A percentile compares a stretch with the other conserved stretches of the same genome.
phyloP scores from a whole-genome alignment of 805 yeast genomes.

The Kregervanrija delftensis region DNA sequence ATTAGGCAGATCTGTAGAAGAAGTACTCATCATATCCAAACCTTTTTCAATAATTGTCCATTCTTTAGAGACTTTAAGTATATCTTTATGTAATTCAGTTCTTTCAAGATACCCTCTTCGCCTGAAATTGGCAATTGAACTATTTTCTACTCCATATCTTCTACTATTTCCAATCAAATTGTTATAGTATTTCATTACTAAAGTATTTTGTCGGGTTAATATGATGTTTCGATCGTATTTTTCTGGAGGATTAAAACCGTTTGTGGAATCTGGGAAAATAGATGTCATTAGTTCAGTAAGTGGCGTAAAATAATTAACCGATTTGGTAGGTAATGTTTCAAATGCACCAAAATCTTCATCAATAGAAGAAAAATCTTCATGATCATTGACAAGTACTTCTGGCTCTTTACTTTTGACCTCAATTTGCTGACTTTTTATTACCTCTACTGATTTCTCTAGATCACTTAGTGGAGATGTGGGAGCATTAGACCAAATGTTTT shows the following conservation, averaged over 20 bases:
- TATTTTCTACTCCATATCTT: slow-evolving; percentile 1
- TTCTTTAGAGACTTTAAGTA: slow-evolving; percentile 10
- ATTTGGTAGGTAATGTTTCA: slow-evolving; percentile 8
- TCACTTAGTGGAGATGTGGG: not conserved
- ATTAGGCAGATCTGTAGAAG: not conserved
- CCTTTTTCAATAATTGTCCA: slow-evolving; percentile 27
- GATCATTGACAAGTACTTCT: not conserved
- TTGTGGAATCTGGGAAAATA: not conserved
- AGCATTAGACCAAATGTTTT: not conserved
- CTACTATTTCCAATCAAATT: not conserved
- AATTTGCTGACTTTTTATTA: not conserved
- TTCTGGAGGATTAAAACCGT: too few relatives aligned
- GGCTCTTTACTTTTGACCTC: not conserved
- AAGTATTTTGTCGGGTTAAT: too few relatives aligned
- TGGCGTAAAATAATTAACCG: slow-evolving; percentile 4
- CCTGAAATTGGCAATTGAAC: slow-evolving; percentile 12
- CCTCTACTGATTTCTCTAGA: not conserved
- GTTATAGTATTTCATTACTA: not conserved
- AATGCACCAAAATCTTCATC: slow-evolving; percentile 24
- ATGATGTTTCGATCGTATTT: too few relatives aligned
- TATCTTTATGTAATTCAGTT: slow-evolving; percentile 10
- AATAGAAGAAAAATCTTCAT: slow-evolving; percentile 2
- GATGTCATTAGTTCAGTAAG: slow-evolving; percentile 5
- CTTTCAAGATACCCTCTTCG: slow-evolving; percentile 14
- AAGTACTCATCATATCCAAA: slow-evolving; percentile 2